Conservation (phyloP, 2,329 filamentous ascomycete species). For the Ustulina deusta region DNA sequence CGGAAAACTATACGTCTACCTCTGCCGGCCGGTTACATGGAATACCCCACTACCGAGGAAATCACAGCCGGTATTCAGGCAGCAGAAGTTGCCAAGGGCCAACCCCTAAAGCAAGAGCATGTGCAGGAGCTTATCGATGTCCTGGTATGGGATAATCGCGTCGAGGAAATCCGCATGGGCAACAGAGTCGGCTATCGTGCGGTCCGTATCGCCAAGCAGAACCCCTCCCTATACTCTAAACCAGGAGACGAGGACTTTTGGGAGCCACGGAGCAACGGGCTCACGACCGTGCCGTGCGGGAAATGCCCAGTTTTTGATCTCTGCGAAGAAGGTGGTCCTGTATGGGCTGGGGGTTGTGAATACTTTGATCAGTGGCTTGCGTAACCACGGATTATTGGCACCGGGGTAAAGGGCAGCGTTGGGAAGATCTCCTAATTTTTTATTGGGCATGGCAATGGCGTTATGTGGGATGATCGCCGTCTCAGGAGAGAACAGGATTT, state of each 20-base stretch:
- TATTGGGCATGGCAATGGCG: constrained; percentile 39
- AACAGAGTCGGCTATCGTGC: constrained; percentile 66
- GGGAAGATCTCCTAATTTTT: constrained; percentile 15
- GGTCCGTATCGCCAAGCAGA: constrained; percentile 60
- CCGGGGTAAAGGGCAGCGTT: not conserved
- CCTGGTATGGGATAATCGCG: constrained; percentile 85
- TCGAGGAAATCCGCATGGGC: constrained; percentile 73
- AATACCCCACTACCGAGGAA: constrained; percentile 83
- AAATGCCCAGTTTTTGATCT: constrained; percentile 93
- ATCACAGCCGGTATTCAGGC: constrained; percentile 81
- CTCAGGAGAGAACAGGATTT: constrained; percentile 13
- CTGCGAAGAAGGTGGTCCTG: constrained; percentile 89
- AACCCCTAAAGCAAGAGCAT: constrained; percentile 76
- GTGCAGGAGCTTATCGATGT: constrained; percentile 89
- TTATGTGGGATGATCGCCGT: constrained; percentile 24
- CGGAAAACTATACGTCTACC: constrained; percentile 59
- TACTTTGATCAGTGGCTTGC: constrained; percentile 90
- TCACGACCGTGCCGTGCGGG: constrained; percentile 91
- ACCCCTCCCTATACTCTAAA: constrained; percentile 44
- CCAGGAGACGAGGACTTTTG: constrained; percentile 49
- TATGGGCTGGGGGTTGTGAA: constrained; percentile 89
- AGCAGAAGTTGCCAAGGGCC: constrained; percentile 77
- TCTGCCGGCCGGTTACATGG: constrained; percentile 74
- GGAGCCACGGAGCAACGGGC: constrained; percentile 71
- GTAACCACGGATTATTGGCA: constrained; percentile 38